Base-by-base conservation (phyloP, 2,329 filamentous ascomycete genomes). In the Epichloe typhina region DNA sequence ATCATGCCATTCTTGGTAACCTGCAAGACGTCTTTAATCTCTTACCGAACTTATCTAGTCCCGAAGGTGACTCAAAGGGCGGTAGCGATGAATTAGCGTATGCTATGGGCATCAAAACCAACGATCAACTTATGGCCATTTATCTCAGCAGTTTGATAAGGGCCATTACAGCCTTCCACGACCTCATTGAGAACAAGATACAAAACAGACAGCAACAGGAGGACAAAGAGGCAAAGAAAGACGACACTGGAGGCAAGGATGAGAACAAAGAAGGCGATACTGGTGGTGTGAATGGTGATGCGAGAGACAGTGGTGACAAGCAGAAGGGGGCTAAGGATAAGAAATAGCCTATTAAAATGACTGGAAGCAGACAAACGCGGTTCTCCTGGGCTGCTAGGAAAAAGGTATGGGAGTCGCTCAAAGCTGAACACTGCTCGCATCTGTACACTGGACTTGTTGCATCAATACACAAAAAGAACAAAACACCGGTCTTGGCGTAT, bases 21-120 rank as follows among this genome's bases (percentile, higher is more conserved):
- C 83, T 98, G n/a, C 93, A 98, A 73, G 93, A 98, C 64, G 88
- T 97, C 55, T 98, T 98, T 78, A 98, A 98, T 71, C 83, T 98
- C 42, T 82, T 98, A 23, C 93, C 93, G 46, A 98, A 98, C 70
- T 79, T 98, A 49, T 90, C 88, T 9, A 94, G 89, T 38, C 88
- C 91, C 33, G 80, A 86, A 51, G 74, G 76, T 42, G 82, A 83
- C 41, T 76, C 73, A 55, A 77, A 83, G 61, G 64, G 70, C 35
- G 70, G 84, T 60, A 88, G 89, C 61, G 84, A 85, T 63, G 93
- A 97, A 67, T 76, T 98, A 50, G 85, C 89, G n/a, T 80, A 93
- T 55, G 90, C 93, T 37, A 95, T 98, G 89, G 95, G 88, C 71
- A 82, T 95, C 72, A 98, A 98, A 80, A 97, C 91, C 53, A 98